phyloP scores from a whole-genome alignment of 371 early-diverging fungal genomes.

The Phascolomyces articulosus region DNA sequence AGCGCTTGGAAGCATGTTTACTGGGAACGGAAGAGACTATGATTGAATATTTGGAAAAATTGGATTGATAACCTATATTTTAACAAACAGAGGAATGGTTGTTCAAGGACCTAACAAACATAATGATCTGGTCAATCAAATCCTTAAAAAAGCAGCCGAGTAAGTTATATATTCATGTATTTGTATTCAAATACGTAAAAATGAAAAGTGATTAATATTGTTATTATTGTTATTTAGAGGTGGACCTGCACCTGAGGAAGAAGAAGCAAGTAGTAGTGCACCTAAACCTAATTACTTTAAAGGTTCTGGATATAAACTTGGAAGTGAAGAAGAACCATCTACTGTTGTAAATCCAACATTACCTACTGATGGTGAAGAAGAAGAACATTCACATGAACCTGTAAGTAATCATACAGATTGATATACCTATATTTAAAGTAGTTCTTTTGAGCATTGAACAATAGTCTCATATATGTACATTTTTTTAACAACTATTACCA shows the following conservation, averaged over 20 bases:
- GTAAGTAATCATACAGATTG: constrained; percentile 31
- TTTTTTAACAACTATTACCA: too few relatives aligned
- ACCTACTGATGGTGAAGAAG: constrained; percentile 17
- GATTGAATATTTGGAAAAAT: too few relatives aligned
- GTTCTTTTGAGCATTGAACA: too few relatives aligned
- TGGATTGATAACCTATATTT: not conserved
- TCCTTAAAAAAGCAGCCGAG: constrained; percentile 82
- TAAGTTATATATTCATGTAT: constrained; percentile 32
- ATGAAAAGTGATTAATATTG: not conserved
- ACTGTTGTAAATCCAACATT: constrained; percentile 20
- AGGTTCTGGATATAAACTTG: constrained; percentile 70
- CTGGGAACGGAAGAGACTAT: too few relatives aligned
- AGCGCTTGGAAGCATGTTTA: too few relatives aligned
- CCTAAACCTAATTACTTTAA: constrained; percentile 57
- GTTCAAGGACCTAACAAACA: constrained; percentile 73
- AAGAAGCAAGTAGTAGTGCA: constrained; percentile 31
- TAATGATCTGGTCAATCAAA: constrained; percentile 73
- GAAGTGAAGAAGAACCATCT: constrained; percentile 71
- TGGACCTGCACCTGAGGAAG: constrained; percentile 53
- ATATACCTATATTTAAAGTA: too few relatives aligned
- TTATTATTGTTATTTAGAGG: constrained; percentile 39
- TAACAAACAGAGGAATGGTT: constrained; percentile 59
- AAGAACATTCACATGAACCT: constrained; percentile 27
- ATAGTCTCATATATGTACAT: too few relatives aligned
- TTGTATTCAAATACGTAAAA: not conserved